Evolutionary conservation across 345 rosid genomes (phyloP).

Genomic region (Salix suchowensis): DNA sequence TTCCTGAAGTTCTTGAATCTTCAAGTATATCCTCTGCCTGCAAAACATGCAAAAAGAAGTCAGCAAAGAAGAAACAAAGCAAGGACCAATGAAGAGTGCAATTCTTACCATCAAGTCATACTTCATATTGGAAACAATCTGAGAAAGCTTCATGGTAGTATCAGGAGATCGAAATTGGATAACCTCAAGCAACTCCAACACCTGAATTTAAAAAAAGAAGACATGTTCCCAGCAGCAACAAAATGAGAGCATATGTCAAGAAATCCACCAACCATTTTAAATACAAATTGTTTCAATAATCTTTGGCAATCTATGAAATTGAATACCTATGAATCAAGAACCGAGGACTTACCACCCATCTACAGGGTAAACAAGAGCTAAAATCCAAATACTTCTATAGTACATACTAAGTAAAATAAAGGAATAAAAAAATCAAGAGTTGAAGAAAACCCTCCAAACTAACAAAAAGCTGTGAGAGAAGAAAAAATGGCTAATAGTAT

Average conservation of each 20-base stretch:
- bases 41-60: constrained; percentile 14
- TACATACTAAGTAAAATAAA: no score
- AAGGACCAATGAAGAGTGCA: constrained; percentile 2
- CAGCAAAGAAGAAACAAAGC: neutral
- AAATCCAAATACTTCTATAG: no score
- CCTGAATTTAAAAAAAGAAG: constrained; percentile 43
- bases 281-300: no score
- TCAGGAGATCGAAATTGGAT: constrained; percentile 84
- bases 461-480: no score
- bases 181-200: constrained; percentile 76
- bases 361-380: no score
- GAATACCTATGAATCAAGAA: neutral
- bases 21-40: constrained; percentile 84
- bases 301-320: neutral
- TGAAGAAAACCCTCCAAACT: no score
- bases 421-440: no score
- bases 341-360: no score
- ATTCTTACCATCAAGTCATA: constrained; percentile 65
- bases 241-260: constrained; percentile 2
- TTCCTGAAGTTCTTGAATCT: constrained; percentile 60
- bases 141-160: constrained; percentile 63
- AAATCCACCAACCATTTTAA: neutral
- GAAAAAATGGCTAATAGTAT: no score
- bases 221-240: neutral
- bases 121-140: constrained; percentile 54